Evolutionary conservation across 441 rosid species (phyloP), one percentile per base, ranked within the genome.

Genomic region (Jatropha multifida): DNA sequence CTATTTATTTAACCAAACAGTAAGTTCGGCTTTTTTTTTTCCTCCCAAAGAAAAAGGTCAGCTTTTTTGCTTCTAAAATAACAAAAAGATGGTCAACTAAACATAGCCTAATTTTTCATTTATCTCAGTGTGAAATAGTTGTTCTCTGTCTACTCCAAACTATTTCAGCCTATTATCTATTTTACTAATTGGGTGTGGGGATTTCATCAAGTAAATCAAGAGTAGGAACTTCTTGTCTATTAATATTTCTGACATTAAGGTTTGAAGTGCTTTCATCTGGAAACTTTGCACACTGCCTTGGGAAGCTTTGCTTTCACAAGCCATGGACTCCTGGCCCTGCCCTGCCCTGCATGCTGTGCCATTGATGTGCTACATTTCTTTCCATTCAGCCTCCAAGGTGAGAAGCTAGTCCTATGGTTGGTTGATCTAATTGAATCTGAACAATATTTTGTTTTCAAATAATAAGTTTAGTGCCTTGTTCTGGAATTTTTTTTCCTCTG

Each of bases 311-410:
- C 41, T 70, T 76, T 70, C 20, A 17, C 59, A 56, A 76, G 75
- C 65, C 49, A 32, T 38, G 73, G 66, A 48, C 18, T 26, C 32
- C 32, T 32, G 26, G 20, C 44, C 52, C 41, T 52, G 52, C 41
- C 58, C 69, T 63, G 32, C 44, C 27, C 17, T 54, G 11, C 60
- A 9, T 14, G 62, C 13, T 49, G 13, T 14, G 69, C 13, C 59
- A 55, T 49, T 6, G 9, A 15, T 54, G 18, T 69, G 73, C 23
- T 52, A 48, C 48, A 8, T 56, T 18, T 18, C 58, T 26, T 5
- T 70, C 49, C 27, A 63, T 55, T 76, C 70, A 52, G 63, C 65
- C 27, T 27, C 38, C 59, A 71, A 70, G 75, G 75, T 71, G 71
- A 63, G 75, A 65, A 64, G 75, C 51, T 32, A 38, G 67, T 76